Evolutionary conservation across 2,329 filamentous ascomycete genomes (phyloP).

Genomic region (Tolypocladium paradoxum): DNA sequence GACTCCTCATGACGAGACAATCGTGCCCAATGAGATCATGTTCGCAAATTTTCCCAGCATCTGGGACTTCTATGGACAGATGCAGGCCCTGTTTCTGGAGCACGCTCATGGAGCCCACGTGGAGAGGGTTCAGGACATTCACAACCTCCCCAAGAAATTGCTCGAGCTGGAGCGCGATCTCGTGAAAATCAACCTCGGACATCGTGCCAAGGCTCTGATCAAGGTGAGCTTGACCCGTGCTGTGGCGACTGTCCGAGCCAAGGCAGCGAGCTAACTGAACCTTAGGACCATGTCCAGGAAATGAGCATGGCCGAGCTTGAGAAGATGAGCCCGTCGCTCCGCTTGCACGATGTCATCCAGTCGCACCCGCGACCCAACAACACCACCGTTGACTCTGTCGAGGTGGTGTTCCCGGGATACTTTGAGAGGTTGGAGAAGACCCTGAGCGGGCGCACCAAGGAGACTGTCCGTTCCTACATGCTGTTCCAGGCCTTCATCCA

Average conservation of each 20-base stretch:
- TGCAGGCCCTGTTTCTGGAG: neutral
- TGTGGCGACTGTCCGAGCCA: too few relatives aligned
- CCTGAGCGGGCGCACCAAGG: neutral
- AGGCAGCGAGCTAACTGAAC: neutral
- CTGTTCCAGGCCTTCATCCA: constrained; percentile 9
- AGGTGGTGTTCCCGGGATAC: constrained; percentile 5
- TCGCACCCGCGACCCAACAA: neutral
- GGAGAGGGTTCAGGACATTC: neutral
- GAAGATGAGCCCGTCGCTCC: neutral
- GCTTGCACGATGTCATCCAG: neutral
- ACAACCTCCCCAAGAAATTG: neutral
- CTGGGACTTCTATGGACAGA: too few relatives aligned
- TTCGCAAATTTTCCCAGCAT: too few relatives aligned
- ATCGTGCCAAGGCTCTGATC: neutral
- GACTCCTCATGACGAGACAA: neutral
- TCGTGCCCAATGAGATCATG: neutral
- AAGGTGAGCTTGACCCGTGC: neutral
- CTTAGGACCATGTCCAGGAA: neutral
- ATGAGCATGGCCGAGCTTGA: neutral
- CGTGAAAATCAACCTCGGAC: neutral
- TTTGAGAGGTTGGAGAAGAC: neutral
- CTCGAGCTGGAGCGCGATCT: neutral
- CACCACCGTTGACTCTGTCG: neutral
- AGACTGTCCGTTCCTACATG: constrained; percentile 6
- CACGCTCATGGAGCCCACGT: neutral